phyloP scores from a whole-genome alignment of 2,329 filamentous ascomycete genomes.

The Penicillium sp. region DNA sequence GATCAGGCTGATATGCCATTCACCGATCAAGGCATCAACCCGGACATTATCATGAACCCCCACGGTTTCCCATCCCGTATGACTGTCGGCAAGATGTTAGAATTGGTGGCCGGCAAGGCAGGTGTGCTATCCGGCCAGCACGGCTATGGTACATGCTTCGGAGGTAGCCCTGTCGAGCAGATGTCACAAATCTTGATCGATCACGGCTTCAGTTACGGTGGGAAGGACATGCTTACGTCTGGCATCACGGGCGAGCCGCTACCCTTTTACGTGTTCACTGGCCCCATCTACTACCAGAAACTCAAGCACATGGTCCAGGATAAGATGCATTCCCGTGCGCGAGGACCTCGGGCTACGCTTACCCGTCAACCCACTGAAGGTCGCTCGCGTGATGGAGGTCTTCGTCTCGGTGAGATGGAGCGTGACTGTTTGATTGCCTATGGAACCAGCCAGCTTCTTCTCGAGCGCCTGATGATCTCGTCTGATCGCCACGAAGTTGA shows the following conservation, averaged over 20 bases:
- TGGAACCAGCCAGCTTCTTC: slow-evolving; percentile 81
- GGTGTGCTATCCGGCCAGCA: slow-evolving; percentile 77
- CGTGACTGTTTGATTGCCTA: slow-evolving; percentile 97
- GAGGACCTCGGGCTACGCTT: slow-evolving; percentile 82
- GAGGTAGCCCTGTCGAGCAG: slow-evolving; percentile 74
- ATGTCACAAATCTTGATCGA: slow-evolving; percentile 81
- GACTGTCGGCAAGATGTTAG: slow-evolving; percentile 97
- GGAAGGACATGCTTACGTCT: slow-evolving; percentile 93
- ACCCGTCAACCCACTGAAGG: slow-evolving; percentile 96
- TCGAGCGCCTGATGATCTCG: slow-evolving; percentile 91
- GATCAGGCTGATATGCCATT: slow-evolving; percentile 98
- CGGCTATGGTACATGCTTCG: slow-evolving; percentile 87
- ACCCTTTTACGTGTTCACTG: slow-evolving; percentile 96
- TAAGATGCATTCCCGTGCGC: slow-evolving; percentile 95
- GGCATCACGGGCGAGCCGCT: slow-evolving; percentile 92
- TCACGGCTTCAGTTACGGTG: slow-evolving; percentile 90
- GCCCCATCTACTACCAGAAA: slow-evolving; percentile 98
- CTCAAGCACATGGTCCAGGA: slow-evolving; percentile 99
- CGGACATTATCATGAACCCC: slow-evolving; percentile 99
- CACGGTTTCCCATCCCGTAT: slow-evolving; percentile 99
- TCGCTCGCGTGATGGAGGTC: slow-evolving; percentile 82
- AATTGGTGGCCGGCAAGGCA: slow-evolving; percentile 90
- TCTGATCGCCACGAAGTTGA: slow-evolving; percentile 88
- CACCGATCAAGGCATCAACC: slow-evolving; percentile 80
- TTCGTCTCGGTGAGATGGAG: slow-evolving; percentile 97